Percentiles rank a stretch among this genome's conserved stretches.
These are phyloP conservation scores for Irineochytrium annulatum DNA, from an alignment of 192 early-diverging fungal genomes.

Conservation along the genomic window DNA sequence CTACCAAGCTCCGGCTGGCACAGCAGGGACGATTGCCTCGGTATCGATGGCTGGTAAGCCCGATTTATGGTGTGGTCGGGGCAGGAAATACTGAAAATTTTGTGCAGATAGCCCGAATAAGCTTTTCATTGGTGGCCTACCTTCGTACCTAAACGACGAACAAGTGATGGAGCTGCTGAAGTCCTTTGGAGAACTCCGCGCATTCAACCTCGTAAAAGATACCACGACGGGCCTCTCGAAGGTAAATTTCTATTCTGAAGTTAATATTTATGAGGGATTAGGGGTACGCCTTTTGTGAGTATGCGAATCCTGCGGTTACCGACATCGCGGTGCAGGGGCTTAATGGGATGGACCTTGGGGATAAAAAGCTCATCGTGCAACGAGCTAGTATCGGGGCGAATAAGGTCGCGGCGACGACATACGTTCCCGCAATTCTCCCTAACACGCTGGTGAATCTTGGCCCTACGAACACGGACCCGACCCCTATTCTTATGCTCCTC, in stretches of 20 bases:
- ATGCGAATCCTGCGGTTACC: conserved; percentile 77
- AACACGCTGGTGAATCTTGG: conserved; percentile 39
- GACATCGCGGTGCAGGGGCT: conserved; percentile 93
- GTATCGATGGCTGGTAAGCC: not conserved
- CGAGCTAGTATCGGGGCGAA: conserved; percentile 81
- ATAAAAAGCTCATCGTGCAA: conserved; percentile 90
- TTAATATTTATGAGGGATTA: conserved; percentile 20
- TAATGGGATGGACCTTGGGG: conserved; percentile 93
- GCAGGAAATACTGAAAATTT: conserved; percentile 86
- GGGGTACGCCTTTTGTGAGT: conserved; percentile 98
- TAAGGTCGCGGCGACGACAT: conserved; percentile 42
- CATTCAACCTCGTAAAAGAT: conserved; percentile 94
- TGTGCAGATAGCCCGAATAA: conserved; percentile 87
- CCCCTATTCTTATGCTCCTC: conserved; percentile 79
- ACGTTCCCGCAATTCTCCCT: conserved; percentile 36
- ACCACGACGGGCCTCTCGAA: conserved; percentile 67
- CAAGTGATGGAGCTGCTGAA: conserved; percentile 91
- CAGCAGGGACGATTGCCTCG: conserved; percentile 19
- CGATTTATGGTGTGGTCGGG: not conserved
- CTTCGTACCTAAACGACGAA: conserved; percentile 81
- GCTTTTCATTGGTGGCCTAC: conserved; percentile 91
- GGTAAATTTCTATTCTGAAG: conserved; percentile 34
- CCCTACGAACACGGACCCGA: conserved; percentile 62
- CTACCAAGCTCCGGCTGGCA: conserved; percentile 60
- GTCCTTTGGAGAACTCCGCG: conserved; percentile 88